phyloP scores from a whole-genome alignment of 148 eudicot species.

The Nepenthes gracilis region DNA sequence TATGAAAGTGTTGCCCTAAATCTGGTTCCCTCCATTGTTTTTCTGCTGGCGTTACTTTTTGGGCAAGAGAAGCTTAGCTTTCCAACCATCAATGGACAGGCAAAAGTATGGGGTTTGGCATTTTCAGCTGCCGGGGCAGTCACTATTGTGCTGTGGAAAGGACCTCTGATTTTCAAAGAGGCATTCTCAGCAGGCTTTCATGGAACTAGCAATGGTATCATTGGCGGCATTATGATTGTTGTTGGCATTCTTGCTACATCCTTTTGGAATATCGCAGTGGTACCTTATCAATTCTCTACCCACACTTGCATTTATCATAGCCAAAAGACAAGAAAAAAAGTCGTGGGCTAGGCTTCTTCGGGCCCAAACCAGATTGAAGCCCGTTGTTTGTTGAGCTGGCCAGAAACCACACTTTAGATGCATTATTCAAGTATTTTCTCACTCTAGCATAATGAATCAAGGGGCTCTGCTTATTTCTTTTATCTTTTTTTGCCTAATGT shows the following conservation, averaged over 20 bases:
- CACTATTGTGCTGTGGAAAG: slow-evolving; percentile 1
- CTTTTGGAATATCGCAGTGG: slow-evolving; percentile 1
- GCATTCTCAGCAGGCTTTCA: neutral
- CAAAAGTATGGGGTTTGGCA: neutral
- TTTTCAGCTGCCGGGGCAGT: neutral
- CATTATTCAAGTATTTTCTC: too few relatives aligned
- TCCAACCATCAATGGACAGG: neutral
- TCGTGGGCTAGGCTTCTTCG: too few relatives aligned
- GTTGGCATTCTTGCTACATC: neutral
- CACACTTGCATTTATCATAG: too few relatives aligned
- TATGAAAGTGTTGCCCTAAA: neutral
- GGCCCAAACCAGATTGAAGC: too few relatives aligned
- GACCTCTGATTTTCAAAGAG: neutral
- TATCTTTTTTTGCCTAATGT: too few relatives aligned
- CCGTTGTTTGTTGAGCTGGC: too few relatives aligned
- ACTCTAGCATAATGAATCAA: too few relatives aligned
- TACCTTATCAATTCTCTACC: neutral
- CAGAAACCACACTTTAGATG: too few relatives aligned
- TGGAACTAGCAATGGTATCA: neutral
- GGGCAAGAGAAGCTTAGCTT: neutral
- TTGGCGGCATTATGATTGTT: neutral
- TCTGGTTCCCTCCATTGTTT: neutral
- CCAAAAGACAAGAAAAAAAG: too few relatives aligned
- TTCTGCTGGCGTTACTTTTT: neutral
- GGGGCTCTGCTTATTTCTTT: too few relatives aligned